phyloP scores from a whole-genome alignment of 2,329 filamentous ascomycete genomes.

The Paraphaeosphaeria minitans region DNA sequence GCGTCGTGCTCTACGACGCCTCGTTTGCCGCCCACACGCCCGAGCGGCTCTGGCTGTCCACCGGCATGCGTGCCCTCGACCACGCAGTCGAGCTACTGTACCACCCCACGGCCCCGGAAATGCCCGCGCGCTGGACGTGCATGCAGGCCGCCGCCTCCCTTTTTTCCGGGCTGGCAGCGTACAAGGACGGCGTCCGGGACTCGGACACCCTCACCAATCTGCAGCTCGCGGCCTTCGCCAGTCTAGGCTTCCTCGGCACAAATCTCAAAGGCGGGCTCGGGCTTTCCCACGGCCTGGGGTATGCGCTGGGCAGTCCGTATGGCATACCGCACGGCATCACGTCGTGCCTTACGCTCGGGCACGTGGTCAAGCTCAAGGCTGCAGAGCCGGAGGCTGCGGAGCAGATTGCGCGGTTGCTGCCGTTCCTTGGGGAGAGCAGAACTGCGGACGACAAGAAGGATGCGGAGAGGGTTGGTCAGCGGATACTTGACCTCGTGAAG shows the following conservation, averaged over 20 bases:
- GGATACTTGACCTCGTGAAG: slow-evolving; percentile 51
- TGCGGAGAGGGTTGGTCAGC: slow-evolving; percentile 52
- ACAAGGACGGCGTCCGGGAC: slow-evolving; percentile 52
- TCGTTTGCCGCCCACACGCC: slow-evolving; percentile 59
- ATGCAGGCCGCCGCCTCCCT: slow-evolving; percentile 54
- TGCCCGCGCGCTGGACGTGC: slow-evolving; percentile 55
- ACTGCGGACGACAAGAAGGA: slow-evolving; percentile 51
- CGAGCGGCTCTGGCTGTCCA: slow-evolving; percentile 55
- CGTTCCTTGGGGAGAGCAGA: slow-evolving; percentile 48
- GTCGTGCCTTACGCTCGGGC: slow-evolving; percentile 59
- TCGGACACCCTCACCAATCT: slow-evolving; percentile 57
- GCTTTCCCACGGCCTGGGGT: slow-evolving; percentile 54
- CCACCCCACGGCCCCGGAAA: slow-evolving; percentile 57
- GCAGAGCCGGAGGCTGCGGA: slow-evolving; percentile 50
- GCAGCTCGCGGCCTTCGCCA: slow-evolving; percentile 59
- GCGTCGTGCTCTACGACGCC: slow-evolving; percentile 60
- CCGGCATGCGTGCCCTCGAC: slow-evolving; percentile 60
- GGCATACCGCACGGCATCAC: slow-evolving; percentile 63
- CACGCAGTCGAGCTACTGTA: slow-evolving; percentile 62
- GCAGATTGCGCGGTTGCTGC: slow-evolving; percentile 53
- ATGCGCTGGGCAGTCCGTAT: slow-evolving; percentile 61
- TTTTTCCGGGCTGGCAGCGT: slow-evolving; percentile 56
- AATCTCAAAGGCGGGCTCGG: slow-evolving; percentile 59
- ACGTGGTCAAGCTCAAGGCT: slow-evolving; percentile 61
- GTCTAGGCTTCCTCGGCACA: slow-evolving; percentile 56